Percentiles rank a stretch among this genome's conserved stretches.
Evolutionary conservation across 768 basidiomycete species (phyloP).

Genomic region (Leccinum variicolor): DNA sequence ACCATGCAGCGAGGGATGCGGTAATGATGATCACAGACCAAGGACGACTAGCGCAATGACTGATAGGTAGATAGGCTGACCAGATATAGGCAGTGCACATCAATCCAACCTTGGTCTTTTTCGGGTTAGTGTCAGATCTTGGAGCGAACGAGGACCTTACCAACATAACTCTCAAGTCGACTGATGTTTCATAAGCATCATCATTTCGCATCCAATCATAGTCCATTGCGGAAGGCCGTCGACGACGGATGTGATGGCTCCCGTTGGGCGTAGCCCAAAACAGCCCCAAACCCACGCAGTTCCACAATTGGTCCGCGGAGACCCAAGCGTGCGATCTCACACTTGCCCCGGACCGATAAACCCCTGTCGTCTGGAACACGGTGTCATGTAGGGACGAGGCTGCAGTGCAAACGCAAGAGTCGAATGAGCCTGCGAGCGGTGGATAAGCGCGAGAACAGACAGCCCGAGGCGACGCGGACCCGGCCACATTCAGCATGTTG

Average conservation of each 20-base stretch:
- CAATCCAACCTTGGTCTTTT: slow-evolving; percentile 2
- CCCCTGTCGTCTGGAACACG: neutral
- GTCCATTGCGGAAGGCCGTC: slow-evolving; percentile 22
- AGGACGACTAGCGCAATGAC: neutral
- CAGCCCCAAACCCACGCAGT: slow-evolving; percentile 14
- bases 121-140: slow-evolving; percentile 10
- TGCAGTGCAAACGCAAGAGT: slow-evolving; percentile 1
- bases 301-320: slow-evolving; percentile 25
- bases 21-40: slow-evolving; percentile 18
- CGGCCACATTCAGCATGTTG: neutral
- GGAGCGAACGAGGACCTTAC: slow-evolving; percentile 8
- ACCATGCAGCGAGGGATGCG: slow-evolving; percentile 14
- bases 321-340: slow-evolving; percentile 5
- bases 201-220: slow-evolving; percentile 10
- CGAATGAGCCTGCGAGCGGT: neutral
- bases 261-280: slow-evolving; percentile 10
- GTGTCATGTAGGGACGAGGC: neutral
- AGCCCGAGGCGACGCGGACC: neutral
- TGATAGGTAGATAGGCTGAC: slow-evolving; percentile 10
- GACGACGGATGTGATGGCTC: slow-evolving; percentile 19
- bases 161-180: slow-evolving; percentile 9
- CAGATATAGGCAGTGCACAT: slow-evolving; percentile 15
- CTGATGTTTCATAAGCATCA: slow-evolving; percentile 21
- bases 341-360: slow-evolving; percentile 5
- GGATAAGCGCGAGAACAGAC: slow-evolving; percentile 10